Conservation (phyloP, 1,139 yeast species). For the Pichia cactophila region DNA sequence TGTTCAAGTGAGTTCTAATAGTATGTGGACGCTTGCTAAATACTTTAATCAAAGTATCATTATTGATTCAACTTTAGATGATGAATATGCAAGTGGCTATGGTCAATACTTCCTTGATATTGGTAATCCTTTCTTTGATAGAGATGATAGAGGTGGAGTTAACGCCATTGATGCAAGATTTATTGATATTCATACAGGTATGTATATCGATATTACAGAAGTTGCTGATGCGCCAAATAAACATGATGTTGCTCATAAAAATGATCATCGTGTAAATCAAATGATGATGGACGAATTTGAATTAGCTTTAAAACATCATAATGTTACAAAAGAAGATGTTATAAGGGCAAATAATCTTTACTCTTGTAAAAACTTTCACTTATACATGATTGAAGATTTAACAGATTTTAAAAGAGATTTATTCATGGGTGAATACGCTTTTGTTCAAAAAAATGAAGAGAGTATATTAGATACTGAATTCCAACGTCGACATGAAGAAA, state of each 20-base stretch:
- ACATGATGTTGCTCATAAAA: constrained; percentile 15
- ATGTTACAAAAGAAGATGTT: constrained; percentile 20
- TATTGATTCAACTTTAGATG: constrained; percentile 30
- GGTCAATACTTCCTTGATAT: constrained; percentile 44
- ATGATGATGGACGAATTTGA: constrained; percentile 20
- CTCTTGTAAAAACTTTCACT: constrained; percentile 43
- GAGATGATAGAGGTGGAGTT: constrained; percentile 32
- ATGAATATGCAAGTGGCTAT: constrained; percentile 23
- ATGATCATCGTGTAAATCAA: constrained; percentile 1
- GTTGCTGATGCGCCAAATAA: constrained; percentile 27
- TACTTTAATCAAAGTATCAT: constrained; percentile 41
- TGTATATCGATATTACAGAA: constrained; percentile 53
- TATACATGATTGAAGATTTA: constrained; percentile 36
- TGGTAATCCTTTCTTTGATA: constrained; percentile 32
- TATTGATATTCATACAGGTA: constrained; percentile 46
- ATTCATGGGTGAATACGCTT: constrained; percentile 44
- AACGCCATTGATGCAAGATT: constrained; percentile 57
- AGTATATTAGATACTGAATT: constrained; percentile 38
- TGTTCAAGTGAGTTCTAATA: constrained; percentile 42
- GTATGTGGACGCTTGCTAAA: constrained; percentile 34
- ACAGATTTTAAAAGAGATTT: constrained; percentile 35
- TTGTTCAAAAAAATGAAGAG: constrained; percentile 35
- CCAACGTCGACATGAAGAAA: constrained; percentile 23
- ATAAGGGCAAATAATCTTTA: constrained; percentile 25
- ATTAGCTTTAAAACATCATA: constrained; percentile 18